Percentiles rank a stretch among this genome's conserved stretches.
These are phyloP conservation scores for Trichoderma breve DNA, from an alignment of 2,329 filamentous ascomycete species.

Conservation along the genomic window DNA sequence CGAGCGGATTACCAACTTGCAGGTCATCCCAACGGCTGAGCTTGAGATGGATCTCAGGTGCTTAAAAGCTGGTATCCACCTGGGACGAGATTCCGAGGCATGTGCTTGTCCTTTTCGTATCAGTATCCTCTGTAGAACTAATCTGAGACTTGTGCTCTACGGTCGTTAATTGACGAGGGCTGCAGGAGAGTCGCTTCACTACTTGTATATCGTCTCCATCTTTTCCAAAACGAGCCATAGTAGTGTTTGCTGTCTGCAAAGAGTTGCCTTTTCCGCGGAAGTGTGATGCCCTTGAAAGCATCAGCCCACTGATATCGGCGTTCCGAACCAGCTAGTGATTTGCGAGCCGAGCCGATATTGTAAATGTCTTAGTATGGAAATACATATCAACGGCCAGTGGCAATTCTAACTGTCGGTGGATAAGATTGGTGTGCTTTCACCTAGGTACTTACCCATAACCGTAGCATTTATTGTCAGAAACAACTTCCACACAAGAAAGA, in stretches of 20 bases:
- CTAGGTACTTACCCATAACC: background rate
- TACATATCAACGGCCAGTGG: background rate
- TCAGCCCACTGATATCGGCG: background rate
- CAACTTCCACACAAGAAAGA: background rate
- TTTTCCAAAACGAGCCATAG: background rate
- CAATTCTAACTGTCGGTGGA: background rate
- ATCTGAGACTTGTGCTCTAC: background rate
- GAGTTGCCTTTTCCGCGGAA: background rate
- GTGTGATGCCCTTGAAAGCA: background rate
- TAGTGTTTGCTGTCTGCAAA: background rate
- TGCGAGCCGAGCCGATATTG: background rate
- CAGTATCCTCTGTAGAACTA: background rate
- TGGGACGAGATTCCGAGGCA: background rate
- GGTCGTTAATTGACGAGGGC: background rate
- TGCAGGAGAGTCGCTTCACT: too few species aligned
- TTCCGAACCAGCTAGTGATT: background rate
- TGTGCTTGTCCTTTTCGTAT: background rate
- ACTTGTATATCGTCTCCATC: background rate
- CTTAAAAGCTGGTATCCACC: background rate
- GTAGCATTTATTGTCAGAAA: background rate
- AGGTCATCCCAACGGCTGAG: conserved; percentile 2
- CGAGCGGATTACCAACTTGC: conserved; percentile 15
- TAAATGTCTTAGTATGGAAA: background rate
- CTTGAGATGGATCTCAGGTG: background rate
- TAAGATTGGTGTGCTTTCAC: background rate